phyloP scores from a whole-genome alignment of 331 rosid species.

The Ulmus americana region DNA sequence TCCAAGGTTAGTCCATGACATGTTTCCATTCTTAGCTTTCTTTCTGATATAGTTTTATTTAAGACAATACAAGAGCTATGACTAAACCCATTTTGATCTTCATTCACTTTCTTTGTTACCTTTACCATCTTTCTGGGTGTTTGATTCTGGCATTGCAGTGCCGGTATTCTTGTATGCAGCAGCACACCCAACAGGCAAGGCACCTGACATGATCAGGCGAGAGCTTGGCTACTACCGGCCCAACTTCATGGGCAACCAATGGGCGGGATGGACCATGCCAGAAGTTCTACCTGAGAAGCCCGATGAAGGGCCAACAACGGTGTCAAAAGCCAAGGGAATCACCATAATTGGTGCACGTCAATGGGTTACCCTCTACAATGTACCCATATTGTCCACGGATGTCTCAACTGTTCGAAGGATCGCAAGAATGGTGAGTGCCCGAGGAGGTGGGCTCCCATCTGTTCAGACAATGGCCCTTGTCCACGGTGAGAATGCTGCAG shows the following conservation, averaged over 20 bases:
- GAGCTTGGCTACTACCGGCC: constrained; percentile 68
- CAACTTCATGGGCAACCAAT: constrained; percentile 60
- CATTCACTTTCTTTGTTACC: too few species aligned
- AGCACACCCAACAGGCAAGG: constrained; percentile 80
- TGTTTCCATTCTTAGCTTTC: not conserved
- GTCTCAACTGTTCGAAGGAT: constrained; percentile 43
- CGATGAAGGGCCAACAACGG: constrained; percentile 48
- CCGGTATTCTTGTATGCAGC: constrained; percentile 78
- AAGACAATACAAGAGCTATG: too few species aligned
- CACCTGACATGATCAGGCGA: constrained; percentile 59
- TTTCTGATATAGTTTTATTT: too few species aligned
- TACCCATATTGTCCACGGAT: constrained; percentile 56
- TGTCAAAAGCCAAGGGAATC: constrained; percentile 53
- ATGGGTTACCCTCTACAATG: constrained; percentile 61
- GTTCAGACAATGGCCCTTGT: constrained; percentile 59
- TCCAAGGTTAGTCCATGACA: constrained; percentile 45
- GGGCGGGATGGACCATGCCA: constrained; percentile 80
- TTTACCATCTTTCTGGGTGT: not conserved
- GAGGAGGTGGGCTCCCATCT: constrained; percentile 77
- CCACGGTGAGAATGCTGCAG: constrained; percentile 58
- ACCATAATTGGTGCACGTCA: constrained; percentile 70
- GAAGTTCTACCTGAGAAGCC: constrained; percentile 52
- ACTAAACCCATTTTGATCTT: too few species aligned
- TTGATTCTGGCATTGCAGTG: constrained; percentile 37
- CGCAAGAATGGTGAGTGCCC: constrained; percentile 71